Evolutionary conservation across 2,329 filamentous ascomycete species (phyloP).

Genomic region (Ilyonectria robusta): DNA sequence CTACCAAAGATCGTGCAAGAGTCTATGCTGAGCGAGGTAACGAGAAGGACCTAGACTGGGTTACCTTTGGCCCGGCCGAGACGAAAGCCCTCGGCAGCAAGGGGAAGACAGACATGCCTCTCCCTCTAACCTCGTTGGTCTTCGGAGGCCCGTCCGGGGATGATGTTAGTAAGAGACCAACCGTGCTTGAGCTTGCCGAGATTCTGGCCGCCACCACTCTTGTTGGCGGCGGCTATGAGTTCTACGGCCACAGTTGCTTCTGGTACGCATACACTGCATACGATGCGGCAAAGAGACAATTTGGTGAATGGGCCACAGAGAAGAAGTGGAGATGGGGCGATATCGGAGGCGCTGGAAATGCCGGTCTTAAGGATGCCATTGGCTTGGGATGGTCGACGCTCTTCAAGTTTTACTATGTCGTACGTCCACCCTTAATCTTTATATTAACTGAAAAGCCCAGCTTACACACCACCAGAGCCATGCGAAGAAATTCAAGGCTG

Average conservation of each 20-base stretch:
- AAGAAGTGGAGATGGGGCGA: not conserved
- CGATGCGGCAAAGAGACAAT: not conserved
- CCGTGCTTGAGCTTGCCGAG: not conserved
- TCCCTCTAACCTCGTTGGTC: not conserved
- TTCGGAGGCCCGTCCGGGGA: not conserved
- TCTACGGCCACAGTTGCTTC: not conserved
- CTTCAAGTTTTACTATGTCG: not conserved
- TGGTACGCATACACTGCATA: not conserved
- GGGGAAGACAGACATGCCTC: not conserved
- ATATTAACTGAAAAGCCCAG: not conserved
- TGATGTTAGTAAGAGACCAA: not conserved
- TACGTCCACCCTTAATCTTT: not conserved
- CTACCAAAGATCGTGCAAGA: not conserved
- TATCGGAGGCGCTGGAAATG: not conserved
- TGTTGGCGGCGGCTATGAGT: not conserved
- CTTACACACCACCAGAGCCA: not conserved
- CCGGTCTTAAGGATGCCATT: not conserved
- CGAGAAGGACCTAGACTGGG: not conserved
- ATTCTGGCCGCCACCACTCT: not conserved
- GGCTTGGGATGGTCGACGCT: not conserved
- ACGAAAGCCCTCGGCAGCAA: not conserved
- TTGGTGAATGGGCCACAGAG: not conserved
- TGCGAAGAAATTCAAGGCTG: not conserved
- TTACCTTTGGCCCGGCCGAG: not conserved
- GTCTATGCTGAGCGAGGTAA: not conserved